Base-by-base conservation (phyloP, 2,329 filamentous ascomycete genomes). In the Basipetospora chlamydospora region DNA sequence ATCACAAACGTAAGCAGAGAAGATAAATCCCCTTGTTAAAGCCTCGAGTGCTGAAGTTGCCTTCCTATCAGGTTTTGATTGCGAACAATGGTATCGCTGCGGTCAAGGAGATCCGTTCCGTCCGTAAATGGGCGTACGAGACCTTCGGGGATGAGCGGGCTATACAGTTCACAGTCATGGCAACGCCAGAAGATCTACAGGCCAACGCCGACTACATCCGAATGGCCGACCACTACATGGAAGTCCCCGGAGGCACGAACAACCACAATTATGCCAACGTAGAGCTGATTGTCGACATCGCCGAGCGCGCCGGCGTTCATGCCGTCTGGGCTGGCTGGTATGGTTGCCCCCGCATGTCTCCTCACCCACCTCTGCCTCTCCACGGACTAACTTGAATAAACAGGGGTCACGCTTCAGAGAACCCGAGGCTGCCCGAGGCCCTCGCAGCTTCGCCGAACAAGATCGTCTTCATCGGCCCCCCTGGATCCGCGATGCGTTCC, bases 191-290 rank as follows among this genome's bases (percentile, higher is more conserved):
- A 64, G 90, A 98, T 78, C 63, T 98, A 55, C 77, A 80, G 57
- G 90, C 90, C 57, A 98, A 98, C 59, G 90, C 90, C 48, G 90
- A 98, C 63, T 98, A 98, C 66, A 98, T 98, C 58, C 77, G 90
- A 57, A 96, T 98, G 90, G 90, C 90, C 23, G 90, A 98, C 63
- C 85, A 95, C 70, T 98, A 98, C 59, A 90, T 98, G 49, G 90
- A 98, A 65, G 88, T 98, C 43, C 90, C 90, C 23, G 90, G 90
- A 54, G 90, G 90, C 55, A 98, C 90, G 43, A 98, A 98, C 68
- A 98, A 98, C 73, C 94, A 98, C 78, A 98, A 98, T 64, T 98
- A 98, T 63, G 90, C 90, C 64, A 98, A 98, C 58, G 90, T 98
- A 42, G 90, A 98, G 66, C 71, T 98, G 56, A 98, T 98, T 60